Evolutionary conservation across 768 basidiomycete genomes (phyloP), one percentile per base, ranked within the genome.

Genomic region (Coprinopsis sp.): DNA sequence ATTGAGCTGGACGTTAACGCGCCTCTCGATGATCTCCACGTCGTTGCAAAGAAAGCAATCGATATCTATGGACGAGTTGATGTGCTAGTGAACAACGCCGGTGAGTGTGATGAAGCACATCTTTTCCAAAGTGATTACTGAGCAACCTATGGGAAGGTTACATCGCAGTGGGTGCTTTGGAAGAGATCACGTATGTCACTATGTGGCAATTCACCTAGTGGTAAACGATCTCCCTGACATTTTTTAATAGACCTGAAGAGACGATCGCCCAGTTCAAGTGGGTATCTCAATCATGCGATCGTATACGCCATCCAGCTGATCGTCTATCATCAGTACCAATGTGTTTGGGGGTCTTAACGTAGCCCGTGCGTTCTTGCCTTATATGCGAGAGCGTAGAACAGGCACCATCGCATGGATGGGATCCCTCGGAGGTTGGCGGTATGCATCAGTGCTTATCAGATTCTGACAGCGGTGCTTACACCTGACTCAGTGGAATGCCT

Each of bases 71-170:
- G 72, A 0, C 60, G 62, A 23, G 52, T 77, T 24, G 73, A 77
- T 44, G 72, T 74, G 1, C 48, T 76, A 0, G 69, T 77, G 12
- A 75, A 75, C 47, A 74, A 73, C 48, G 73, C 73, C 6, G 73
- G 71, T 47, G 37, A 51, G 19, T 40, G 42, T 3, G 13, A 8
- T 28, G 19, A 5, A 14, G 1, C 16, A 22, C 30, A 6, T 24
- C 23, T 5, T 12, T 2, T 6, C 27, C 7, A 4, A 25, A 11
- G 11, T 30, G 2, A 31, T 14, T 44, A 3, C 33, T 13, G 21
- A 31, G 2, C 7, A n/a, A 8, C 21, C 7, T 10, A 13, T 6
- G 29, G 2, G 11, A 54, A 70, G 67, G 74, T 37, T 66, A 63
- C 57, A 57, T 68, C 53, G 54, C 65, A 42, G 53, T 62, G 11